Conservation (phyloP, 768 basidiomycete species). For the Leucocoprinus sp. region DNA sequence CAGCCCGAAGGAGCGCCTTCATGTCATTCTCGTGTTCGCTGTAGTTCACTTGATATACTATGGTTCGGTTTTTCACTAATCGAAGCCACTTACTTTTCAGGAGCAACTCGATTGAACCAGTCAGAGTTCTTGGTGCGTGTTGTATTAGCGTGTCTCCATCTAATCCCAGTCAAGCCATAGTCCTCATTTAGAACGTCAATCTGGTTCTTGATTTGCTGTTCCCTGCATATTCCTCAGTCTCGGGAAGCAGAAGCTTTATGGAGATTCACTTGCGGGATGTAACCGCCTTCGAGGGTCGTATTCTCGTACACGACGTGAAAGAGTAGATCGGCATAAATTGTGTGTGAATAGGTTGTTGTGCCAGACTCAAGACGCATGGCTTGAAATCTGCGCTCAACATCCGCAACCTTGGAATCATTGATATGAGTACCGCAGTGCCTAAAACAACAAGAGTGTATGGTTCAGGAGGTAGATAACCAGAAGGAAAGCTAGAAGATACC, state of each 20-base stretch:
- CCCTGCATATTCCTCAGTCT: slow-evolving; percentile 4
- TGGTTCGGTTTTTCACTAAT: too few species aligned
- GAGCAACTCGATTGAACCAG: slow-evolving; percentile 14
- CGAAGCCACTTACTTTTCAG: slow-evolving; percentile 7
- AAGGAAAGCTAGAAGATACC: not conserved
- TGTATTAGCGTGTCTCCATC: slow-evolving; percentile 11
- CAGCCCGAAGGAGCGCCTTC: slow-evolving; percentile 14
- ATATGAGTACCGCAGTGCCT: slow-evolving; percentile 5
- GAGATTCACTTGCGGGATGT: slow-evolving; percentile 28
- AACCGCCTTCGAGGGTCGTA: slow-evolving; percentile 27
- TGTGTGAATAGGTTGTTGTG: not conserved
- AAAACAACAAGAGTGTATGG: not conserved
- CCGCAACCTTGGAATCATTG: not conserved
- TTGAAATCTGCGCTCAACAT: slow-evolving; percentile 3
- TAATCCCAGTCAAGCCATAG: slow-evolving; percentile 10
- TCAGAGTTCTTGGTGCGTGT: slow-evolving; percentile 9
- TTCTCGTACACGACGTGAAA: slow-evolving; percentile 30
- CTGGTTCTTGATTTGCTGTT: slow-evolving; percentile 11
- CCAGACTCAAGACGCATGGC: not conserved
- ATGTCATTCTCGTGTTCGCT: slow-evolving; percentile 11
- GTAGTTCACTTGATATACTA: not conserved
- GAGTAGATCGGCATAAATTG: slow-evolving; percentile 24
- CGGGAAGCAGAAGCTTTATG: not conserved
- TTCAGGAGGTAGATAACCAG: not conserved
- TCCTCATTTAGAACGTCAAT: slow-evolving; percentile 13